Evolutionary conservation across 192 early-diverging fungal species (phyloP).

Genomic region (Coemansia javaensis): DNA sequence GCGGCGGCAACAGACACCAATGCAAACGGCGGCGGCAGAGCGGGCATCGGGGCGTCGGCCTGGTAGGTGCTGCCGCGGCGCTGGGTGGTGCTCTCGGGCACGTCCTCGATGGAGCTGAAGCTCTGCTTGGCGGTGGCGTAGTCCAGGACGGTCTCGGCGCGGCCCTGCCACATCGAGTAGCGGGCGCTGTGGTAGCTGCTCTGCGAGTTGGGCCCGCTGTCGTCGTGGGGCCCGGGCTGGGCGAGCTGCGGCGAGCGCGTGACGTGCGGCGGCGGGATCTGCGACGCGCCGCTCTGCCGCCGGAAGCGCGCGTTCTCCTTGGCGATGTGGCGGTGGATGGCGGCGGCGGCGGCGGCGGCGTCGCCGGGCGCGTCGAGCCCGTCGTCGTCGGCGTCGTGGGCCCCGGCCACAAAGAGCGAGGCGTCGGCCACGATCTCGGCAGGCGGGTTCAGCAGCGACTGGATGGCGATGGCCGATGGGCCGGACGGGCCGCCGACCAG

Average conservation of each 20-base stretch:
- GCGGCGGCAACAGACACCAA: no score
- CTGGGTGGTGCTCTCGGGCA: conserved; percentile 1
- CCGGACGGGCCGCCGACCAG: background rate
- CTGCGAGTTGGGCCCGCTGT: conserved; percentile 38
- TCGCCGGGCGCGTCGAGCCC: conserved; percentile 1
- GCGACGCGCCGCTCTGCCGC: conserved; percentile 23
- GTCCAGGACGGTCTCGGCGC: conserved; percentile 43
- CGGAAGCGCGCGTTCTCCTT: conserved; percentile 47
- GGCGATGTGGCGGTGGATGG: conserved; percentile 38
- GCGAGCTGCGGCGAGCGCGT: conserved; percentile 8
- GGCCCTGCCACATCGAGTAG: conserved; percentile 37
- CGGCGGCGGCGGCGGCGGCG: conserved; percentile 4
- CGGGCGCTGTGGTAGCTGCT: conserved; percentile 51
- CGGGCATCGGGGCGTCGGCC: conserved; percentile 17
- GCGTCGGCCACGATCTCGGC: background rate
- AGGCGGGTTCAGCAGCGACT: conserved; percentile 40
- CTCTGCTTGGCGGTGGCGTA: conserved; percentile 48
- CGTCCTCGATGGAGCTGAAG: conserved; percentile 39
- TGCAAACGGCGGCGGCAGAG: conserved; percentile 16
- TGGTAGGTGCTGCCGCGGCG: conserved; percentile 5
- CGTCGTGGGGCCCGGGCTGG: conserved; percentile 7
- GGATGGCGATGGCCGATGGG: conserved; percentile 32
- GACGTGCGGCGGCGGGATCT: background rate
- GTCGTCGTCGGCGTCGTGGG: background rate
- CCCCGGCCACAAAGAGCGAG: background rate